These are phyloP conservation scores for Kickxella alabastrina DNA, from an alignment of 192 early-diverging fungal species.

Conservation along the genomic window DNA sequence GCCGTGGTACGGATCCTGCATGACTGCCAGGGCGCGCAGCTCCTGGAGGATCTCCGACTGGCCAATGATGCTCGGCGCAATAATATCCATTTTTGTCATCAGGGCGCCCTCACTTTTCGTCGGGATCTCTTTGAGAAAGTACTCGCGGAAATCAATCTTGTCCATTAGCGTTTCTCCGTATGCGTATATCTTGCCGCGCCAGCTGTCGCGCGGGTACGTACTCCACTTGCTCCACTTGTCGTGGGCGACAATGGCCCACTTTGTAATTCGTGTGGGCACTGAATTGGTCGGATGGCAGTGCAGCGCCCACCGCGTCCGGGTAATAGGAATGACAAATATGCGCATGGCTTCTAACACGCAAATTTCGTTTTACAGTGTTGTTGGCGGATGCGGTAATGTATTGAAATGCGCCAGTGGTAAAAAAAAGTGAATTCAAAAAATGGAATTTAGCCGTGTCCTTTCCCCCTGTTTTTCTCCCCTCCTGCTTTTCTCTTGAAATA, in stretches of 20 bases:
- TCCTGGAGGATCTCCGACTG: slow-evolving; percentile 42
- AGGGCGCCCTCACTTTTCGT: slow-evolving; percentile 44
- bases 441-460: no score
- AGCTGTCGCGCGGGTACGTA: slow-evolving; percentile 37
- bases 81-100: slow-evolving; percentile 31
- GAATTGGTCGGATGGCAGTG: slow-evolving; percentile 46
- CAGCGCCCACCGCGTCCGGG: slow-evolving; percentile 41
- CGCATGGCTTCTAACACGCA: slow-evolving; percentile 15
- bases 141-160: slow-evolving; percentile 68
- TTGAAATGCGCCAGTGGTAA: no score
- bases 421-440: no score
- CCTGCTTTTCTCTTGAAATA: no score
- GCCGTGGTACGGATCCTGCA: slow-evolving; percentile 61
- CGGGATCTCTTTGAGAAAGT: slow-evolving; percentile 71
- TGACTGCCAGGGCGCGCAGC: slow-evolving; percentile 48
- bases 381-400: no score
- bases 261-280: slow-evolving; percentile 34
- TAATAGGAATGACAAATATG: slow-evolving; percentile 44
- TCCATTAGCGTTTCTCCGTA: slow-evolving; percentile 65
- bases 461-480: no score
- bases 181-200: slow-evolving; percentile 59
- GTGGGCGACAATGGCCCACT: slow-evolving; percentile 35
- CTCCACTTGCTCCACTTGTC: slow-evolving; percentile 48
- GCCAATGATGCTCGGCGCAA: slow-evolving; percentile 50
- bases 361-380: no score